Percentiles rank a stretch among this genome's conserved stretches.
Evolutionary conservation across 2,329 filamentous ascomycete genomes (phyloP).

Genomic region (Talaromyces sp.): DNA sequence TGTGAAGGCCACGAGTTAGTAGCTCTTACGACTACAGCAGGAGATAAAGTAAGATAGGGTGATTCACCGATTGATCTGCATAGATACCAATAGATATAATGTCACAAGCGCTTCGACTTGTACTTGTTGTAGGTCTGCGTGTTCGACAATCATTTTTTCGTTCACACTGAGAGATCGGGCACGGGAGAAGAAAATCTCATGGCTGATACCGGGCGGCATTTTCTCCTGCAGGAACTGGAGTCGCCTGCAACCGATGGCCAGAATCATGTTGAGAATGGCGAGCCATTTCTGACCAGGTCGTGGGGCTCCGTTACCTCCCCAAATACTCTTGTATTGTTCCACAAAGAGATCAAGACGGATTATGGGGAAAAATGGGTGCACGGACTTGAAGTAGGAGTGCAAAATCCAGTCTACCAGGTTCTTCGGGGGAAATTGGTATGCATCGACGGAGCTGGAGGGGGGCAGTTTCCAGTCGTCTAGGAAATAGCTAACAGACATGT

Average conservation of each 20-base stretch:
- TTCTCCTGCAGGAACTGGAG: conserved; percentile 32
- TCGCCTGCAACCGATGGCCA: conserved; percentile 44
- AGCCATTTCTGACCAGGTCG: conserved; percentile 38
- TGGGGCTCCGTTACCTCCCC: conserved; percentile 9
- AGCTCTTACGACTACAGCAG: background rate
- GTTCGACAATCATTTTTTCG: conserved; percentile 37
- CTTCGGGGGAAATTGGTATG: conserved; percentile 36
- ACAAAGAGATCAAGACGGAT: conserved; percentile 37
- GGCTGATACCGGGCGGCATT: conserved; percentile 31
- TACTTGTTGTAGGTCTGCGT: conserved; percentile 43
- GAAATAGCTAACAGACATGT: conserved; percentile 36
- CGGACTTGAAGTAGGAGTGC: conserved; percentile 36
- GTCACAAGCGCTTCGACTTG: conserved; percentile 41
- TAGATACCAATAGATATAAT: conserved; percentile 38
- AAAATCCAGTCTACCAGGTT: conserved; percentile 39
- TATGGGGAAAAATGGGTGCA: conserved; percentile 42
- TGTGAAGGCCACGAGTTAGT: background rate
- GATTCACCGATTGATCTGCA: conserved; percentile 44
- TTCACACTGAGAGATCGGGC: conserved; percentile 38
- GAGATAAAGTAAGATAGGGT: background rate
- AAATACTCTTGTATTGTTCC: conserved; percentile 39
- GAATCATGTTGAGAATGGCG: conserved; percentile 47
- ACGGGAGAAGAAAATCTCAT: conserved; percentile 40
- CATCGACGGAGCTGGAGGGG: conserved; percentile 33
- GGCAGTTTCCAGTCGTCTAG: conserved; percentile 34